Evolutionary conservation across 371 early-diverging fungal genomes (phyloP), one percentile per base, ranked within the genome.

Genomic region (Mortierella sp.): DNA sequence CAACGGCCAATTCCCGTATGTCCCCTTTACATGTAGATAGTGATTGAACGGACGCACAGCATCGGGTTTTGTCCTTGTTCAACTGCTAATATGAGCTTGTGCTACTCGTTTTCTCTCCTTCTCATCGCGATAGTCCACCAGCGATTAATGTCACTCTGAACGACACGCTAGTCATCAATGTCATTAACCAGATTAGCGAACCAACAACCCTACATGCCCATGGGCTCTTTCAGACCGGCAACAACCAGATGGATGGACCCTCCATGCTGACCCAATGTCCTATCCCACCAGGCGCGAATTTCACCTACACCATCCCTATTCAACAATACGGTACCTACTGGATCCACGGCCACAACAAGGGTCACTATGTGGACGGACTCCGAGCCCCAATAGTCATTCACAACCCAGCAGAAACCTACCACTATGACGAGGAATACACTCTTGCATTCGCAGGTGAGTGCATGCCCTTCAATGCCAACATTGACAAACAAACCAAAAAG

Each of bases 321-420:
- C 74, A 87, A 7, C 93, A 94, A 74, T 68, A 82, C 19, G 95
- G 95, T 9, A 91, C 94, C 22, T 95, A 88, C 87, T 95, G 94
- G 94, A 89, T 89, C 70, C 96, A 96, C 66, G 88, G 89, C 22
- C 95, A 95, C 76, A 78, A 63, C 74, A 67, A 87, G 66, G 92
- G 90, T 66, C 94, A 95, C 79, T 95, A 96, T 78, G 90, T 94
- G 64, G 96, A 97, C 72, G 96, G 96, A 55, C 87, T 96, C 66
- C 91, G 93, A 66, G 90, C 91, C 8, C 91, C 96, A 2, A 77
- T 97, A 37, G 87, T 96, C 67, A 85, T 97, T 68, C 89, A 93
- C 72, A 89, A 90, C 66, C 86, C 87, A 8, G 83, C 86, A 0
- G 94, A 94, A 73, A 82, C 91, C 16, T 92, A 92, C 77, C 77